Base-by-base conservation (phyloP, 2,329 filamentous ascomycete species). In the Neophaeococcomyces aloes region DNA sequence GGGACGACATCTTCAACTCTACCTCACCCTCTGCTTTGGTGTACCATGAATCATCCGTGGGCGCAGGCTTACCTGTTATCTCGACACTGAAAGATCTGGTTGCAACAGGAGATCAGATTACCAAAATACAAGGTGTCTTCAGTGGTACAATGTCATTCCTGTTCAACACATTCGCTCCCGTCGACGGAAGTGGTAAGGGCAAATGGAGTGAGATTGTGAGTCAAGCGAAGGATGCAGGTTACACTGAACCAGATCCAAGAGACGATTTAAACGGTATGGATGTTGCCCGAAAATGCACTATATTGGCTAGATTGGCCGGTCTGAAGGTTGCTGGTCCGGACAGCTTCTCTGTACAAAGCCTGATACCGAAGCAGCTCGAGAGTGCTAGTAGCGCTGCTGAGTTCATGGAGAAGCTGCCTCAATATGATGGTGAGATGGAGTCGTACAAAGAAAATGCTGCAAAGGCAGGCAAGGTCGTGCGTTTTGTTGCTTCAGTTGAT, bases 121-220 rank as follows among this genome's bases (percentile, higher is more conserved):
- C 77, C 43, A 88, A 82, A 67, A 93, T 98, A 55, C 89, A 96
- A 67, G 91, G 91, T 53, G 88, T 98, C 40, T 96, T 98, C 68
- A 94, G 86, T 49, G 91, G 91, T 51, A 98, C 91, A 44, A 89
- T 98, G 79, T 93, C 85, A 30, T 98, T 95, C 73, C 74, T 98
- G 31, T 96, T 98, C 78, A 96, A 96, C 72, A 88, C 79, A 17
- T 98, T 96, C 63, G 86, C 88, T 38, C 91, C 91, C 0, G 79
- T 81, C 2, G 76, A 78, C 38, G 83, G 82, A 4, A 69, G 72
- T 17, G 84, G 83, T 10, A 46, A 49, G 27, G 86, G 85, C 41
- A 79, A 81, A 58, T 98, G 93, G 82, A 91, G 86, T 33, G 83
- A 83, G 38, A 88, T 94, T 60, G 91, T 98, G 27, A 80, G 78